These are phyloP conservation scores for Thinopyrum elongatum DNA, from an alignment of 176 grass and related monocot genomes.

Conservation along the genomic window DNA sequence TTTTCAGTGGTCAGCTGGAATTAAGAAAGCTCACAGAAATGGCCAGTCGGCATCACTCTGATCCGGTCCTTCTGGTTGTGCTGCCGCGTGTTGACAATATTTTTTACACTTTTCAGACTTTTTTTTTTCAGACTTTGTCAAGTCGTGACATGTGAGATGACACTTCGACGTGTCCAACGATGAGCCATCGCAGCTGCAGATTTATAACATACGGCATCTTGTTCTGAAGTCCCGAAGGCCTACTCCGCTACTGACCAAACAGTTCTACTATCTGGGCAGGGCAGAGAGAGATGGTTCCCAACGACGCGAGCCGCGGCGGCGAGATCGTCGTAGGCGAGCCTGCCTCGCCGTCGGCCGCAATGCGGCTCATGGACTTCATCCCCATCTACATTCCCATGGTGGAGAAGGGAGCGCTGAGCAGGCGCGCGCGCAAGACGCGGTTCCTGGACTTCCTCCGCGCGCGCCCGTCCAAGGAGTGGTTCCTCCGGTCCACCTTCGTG, in stretches of 20 bases:
- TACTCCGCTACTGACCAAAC: not conserved
- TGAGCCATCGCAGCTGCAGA: not conserved
- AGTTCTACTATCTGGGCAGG: not conserved
- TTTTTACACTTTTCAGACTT: not conserved
- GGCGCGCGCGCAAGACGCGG: conserved; percentile 37
- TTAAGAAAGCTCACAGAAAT: not conserved
- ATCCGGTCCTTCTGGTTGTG: conserved; percentile 37
- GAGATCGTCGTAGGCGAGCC: conserved; percentile 27
- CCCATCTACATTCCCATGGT: conserved; percentile 68
- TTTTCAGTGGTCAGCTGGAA: not conserved
- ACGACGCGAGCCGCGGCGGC: conserved; percentile 8
- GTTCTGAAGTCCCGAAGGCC: conserved; percentile 10
- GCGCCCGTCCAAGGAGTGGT: conserved; percentile 80
- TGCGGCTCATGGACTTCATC: conserved; percentile 63
- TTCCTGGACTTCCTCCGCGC: conserved; percentile 86
- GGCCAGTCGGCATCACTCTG: not conserved
- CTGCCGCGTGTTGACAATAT: conserved; percentile 5
- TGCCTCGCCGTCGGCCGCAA: conserved; percentile 21
- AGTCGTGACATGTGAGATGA: not conserved
- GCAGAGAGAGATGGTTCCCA: conserved; percentile 24
- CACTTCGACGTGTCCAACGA: not conserved
- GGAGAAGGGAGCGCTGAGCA: conserved; percentile 38
- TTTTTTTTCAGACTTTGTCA: not conserved
- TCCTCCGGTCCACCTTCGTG: conserved; percentile 54
- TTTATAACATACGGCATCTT: not conserved